Conservation (phyloP, 1,284 basidiomycete species). For the Ganoderma leucocontextum region DNA sequence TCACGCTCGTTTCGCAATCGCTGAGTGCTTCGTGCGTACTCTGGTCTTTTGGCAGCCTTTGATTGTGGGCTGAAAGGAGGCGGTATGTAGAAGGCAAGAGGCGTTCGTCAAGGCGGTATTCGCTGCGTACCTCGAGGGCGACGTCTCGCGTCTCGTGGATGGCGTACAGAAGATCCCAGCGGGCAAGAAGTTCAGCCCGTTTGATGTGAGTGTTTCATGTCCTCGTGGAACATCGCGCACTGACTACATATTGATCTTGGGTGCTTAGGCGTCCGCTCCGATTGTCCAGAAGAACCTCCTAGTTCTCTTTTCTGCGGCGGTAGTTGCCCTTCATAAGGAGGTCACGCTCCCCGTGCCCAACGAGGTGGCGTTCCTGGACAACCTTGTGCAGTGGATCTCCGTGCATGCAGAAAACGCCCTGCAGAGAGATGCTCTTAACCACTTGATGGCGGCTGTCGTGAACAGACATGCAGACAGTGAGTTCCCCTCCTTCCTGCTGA, state of each 20-base stretch:
- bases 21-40: conserved; percentile 45
- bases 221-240: background rate
- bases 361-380: conserved; percentile 58
- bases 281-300: conserved; percentile 67
- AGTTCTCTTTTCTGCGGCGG: conserved; percentile 69
- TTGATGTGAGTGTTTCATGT: conserved; percentile 48
- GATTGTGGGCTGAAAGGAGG: no score
- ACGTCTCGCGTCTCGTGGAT: conserved; percentile 61
- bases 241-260: background rate
- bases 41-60: background rate
- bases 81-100: conserved; percentile 59
- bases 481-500: background rate
- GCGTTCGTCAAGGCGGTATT: conserved; percentile 61
- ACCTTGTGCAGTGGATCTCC: conserved; percentile 68
- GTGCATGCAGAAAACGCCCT: conserved; percentile 55
- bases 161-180: conserved; percentile 58
- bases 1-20: conserved; percentile 75
- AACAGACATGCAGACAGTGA: conserved; percentile 80
- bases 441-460: conserved; percentile 71
- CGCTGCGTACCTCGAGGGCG: conserved; percentile 67
- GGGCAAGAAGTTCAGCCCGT: conserved; percentile 51
- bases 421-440: conserved; percentile 68
- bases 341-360: conserved; percentile 60
- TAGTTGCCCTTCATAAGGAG: conserved; percentile 71
- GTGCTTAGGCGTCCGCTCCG: conserved; percentile 53